A percentile compares a stretch with the other conserved stretches of the same genome.
Conservation (phyloP, 2,329 filamentous ascomycete species). For the Aureobasidium leucospermi region DNA sequence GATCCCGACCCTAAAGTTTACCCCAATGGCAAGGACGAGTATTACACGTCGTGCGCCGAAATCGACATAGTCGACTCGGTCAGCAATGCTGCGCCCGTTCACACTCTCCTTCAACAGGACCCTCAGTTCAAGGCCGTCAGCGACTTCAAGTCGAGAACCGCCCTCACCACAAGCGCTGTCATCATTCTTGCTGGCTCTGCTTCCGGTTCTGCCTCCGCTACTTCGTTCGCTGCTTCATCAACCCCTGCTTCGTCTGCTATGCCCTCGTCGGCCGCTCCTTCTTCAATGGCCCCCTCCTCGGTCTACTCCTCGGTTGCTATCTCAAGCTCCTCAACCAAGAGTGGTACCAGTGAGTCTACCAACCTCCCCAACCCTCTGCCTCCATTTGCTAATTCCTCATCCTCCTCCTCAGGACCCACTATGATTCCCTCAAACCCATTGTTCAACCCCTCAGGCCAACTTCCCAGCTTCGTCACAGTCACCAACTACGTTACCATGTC, state of each 20-base stretch:
- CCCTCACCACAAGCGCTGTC: slow-evolving; percentile 26
- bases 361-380: neutral
- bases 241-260: neutral
- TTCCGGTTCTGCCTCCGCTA: slow-evolving; percentile 3
- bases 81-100: slow-evolving; percentile 15
- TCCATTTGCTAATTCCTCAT: neutral
- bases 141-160: slow-evolving; percentile 34
- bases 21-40: slow-evolving; percentile 46
- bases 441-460: neutral
- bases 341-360: neutral
- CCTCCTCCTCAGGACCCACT: neutral
- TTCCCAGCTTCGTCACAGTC: neutral
- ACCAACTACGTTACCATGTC: slow-evolving; percentile 9
- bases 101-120: slow-evolving; percentile 34
- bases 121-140: slow-evolving; percentile 33
- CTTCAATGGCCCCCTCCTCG: neutral
- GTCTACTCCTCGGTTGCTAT: neutral
- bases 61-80: slow-evolving; percentile 40
- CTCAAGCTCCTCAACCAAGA: neutral
- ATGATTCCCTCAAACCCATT: neutral
- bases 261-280: neutral
- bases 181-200: slow-evolving; percentile 16
- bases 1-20: slow-evolving; percentile 29
- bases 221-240: neutral
- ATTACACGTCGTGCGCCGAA: slow-evolving; percentile 53